Evolutionary conservation across 768 basidiomycete genomes (phyloP), one percentile per base, ranked within the genome.

Genomic region (Leccinum uliginosum): DNA sequence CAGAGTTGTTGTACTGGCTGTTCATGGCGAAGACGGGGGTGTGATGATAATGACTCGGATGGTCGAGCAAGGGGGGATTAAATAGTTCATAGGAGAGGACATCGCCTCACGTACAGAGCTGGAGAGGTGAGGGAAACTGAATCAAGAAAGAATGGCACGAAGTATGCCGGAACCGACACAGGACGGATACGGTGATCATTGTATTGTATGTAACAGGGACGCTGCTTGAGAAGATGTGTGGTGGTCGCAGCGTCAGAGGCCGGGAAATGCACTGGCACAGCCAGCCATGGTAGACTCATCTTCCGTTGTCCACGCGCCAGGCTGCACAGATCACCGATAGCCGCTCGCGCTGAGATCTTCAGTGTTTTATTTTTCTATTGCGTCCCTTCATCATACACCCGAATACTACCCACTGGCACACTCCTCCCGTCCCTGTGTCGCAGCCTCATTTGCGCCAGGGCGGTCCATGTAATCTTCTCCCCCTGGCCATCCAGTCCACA

Each of bases 101-200:
- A 70, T 71, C 68, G 68, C 68, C 68, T 67, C 59, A 19, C 45
- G 23, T 27, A 62, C 51, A 7, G 43, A 44, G 54, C 52, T 51
- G 55, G 40, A 58, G 63, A 46, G 54, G 27, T 60, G 67, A 62
- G 58, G 48, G 56, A 53, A 40, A 48, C 53, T 53, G 58, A 48
- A 63, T 56, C 59, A 68, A 68, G 57, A 67, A 60, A 59, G 58
- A 32, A 60, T 56, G 55, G 50, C 43, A 27, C 7, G 29, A 59
- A 35, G 19, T n/a, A 61, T 62, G 60, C 65, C 71, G 68, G 70
- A 62, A 65, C 65, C 70, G 69, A 70, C 59, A 61, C 60, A 62
- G 58, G 62, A 56, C 58, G 34, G 68, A 64, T 50, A 52, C 58
- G 58, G 60, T 32, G 55, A 64, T 62, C 59, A 58, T 65, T 61